These are phyloP conservation scores for Forsythia viridissima DNA, from an alignment of 257 asterid species.

Conservation along the genomic window DNA sequence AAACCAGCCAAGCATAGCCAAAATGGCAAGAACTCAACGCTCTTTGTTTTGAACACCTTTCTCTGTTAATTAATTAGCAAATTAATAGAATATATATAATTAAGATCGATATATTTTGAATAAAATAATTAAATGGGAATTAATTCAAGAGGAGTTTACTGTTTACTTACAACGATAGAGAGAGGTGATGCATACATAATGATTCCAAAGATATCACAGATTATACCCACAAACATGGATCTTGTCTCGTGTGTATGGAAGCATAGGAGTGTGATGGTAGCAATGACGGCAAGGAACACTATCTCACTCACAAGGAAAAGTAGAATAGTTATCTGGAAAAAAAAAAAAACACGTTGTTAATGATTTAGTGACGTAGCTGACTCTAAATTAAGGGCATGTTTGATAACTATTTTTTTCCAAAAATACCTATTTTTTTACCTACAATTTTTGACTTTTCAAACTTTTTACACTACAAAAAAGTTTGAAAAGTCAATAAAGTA, in stretches of 20 bases:
- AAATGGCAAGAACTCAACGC: slow-evolving; percentile 59
- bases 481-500: no score
- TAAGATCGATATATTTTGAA: no score
- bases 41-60: slow-evolving; percentile 42
- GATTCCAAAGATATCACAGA: slow-evolving; percentile 56
- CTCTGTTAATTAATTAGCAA: slow-evolving; percentile 22
- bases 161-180: slow-evolving; percentile 50
- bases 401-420: no score
- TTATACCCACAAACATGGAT: slow-evolving; percentile 51
- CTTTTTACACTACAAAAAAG: no score
- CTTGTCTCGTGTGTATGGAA: slow-evolving; percentile 35
- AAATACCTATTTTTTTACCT: no score
- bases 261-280: slow-evolving; percentile 31
- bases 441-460: no score
- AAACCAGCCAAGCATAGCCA: slow-evolving; percentile 60
- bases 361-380: no score
- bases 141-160: no score
- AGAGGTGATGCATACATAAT: slow-evolving; percentile 70
- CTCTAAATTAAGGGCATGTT: no score
- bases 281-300: slow-evolving; percentile 21
- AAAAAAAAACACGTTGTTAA: no score
- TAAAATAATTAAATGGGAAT: no score
- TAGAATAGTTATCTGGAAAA: slow-evolving; percentile 32
- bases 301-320: slow-evolving; percentile 27
- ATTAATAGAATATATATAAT: no score